Base-by-base conservation (phyloP, 2,329 filamentous ascomycete genomes). In the Didymella keratinophila region DNA sequence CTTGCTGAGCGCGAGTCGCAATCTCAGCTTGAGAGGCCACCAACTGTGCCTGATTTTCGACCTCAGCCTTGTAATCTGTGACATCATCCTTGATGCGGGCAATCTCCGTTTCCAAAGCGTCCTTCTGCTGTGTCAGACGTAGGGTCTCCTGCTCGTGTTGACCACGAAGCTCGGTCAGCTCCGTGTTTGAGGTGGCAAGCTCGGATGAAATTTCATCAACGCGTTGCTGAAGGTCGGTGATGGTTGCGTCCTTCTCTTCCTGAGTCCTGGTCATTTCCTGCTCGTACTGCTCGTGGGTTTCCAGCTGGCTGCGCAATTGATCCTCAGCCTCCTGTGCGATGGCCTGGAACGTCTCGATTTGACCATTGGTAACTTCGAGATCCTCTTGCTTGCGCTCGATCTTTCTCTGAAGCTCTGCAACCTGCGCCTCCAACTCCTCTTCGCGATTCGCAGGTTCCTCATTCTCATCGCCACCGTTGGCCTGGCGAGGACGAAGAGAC, bases 21-120 rank as follows among this genome's bases (percentile, higher is more conserved):
- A 99, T 98, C 43, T 96, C 91, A 27, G 94, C 93, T 76, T 99
- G 95, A 0, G 92, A 89, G 61, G 95, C 93, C 41, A 98, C 86
- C 69, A 98, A 93, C 69, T 96, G 90, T 73, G 96, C 92, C 72
- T 97, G 91, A 72, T 90, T 92, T 65, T 91, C 88, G 30, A 92
- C 88, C 48, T 93, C 89, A 60, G 92, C 90, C 60, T 87, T 84
- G 74, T 94, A 89, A 52, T 90, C 87, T 65, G 93, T 90, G 57
- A 90, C 89, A 66, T 96, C 90, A 46, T 96, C 92, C 74, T 91
- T 95, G 27, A 98, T 81, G 32, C 92, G 87, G 21, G 85, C 82
- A 52, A 97, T 87, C 70, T 98, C 92, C 10, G 89, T 84, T 68
- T 96, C 90, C 6, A 95, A 83, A 18, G 86, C 85, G 5, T 86